A percentile compares a stretch with the other conserved stretches of the same genome.
Conservation (phyloP, 2,329 filamentous ascomycete species). For the Paraconiothyrium sp. region DNA sequence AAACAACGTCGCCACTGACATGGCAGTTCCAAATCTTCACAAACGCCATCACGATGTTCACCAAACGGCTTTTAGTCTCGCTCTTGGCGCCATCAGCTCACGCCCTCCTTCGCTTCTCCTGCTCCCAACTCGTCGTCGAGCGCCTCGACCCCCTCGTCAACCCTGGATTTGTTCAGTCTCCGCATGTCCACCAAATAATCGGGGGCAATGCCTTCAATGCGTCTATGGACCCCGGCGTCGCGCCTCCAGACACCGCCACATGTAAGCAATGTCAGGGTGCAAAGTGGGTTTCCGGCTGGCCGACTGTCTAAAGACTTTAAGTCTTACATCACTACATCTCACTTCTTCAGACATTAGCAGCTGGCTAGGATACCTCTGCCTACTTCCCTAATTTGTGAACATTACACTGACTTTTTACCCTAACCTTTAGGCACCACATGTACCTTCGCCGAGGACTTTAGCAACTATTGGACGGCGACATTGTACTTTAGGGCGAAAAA, state of each 20-base stretch:
- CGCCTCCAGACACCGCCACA: slow-evolving; percentile 26
- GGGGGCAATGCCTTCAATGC: slow-evolving; percentile 33
- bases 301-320: too few species aligned
- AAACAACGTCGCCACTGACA: neutral
- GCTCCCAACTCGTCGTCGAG: slow-evolving; percentile 35
- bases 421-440: slow-evolving; percentile 24
- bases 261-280: slow-evolving; percentile 11
- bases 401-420: too few species aligned
- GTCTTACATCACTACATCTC: too few species aligned
- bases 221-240: slow-evolving; percentile 30
- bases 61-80: slow-evolving; percentile 12
- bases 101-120: slow-evolving; percentile 32
- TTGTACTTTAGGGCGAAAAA: slow-evolving; percentile 43
- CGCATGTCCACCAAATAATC: slow-evolving; percentile 22
- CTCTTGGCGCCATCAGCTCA: slow-evolving; percentile 25
- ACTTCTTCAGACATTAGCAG: too few species aligned
- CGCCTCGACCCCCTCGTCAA: slow-evolving; percentile 36
- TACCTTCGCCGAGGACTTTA: slow-evolving; percentile 55
- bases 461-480: slow-evolving; percentile 48
- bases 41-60: slow-evolving; percentile 10
- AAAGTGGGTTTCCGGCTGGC: too few species aligned
- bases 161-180: slow-evolving; percentile 25
- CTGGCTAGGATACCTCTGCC: too few species aligned
- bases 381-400: too few species aligned
- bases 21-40: too few species aligned